phyloP scores from a whole-genome alignment of 2,329 filamentous ascomycete genomes.

The Penicillium frequentans region DNA sequence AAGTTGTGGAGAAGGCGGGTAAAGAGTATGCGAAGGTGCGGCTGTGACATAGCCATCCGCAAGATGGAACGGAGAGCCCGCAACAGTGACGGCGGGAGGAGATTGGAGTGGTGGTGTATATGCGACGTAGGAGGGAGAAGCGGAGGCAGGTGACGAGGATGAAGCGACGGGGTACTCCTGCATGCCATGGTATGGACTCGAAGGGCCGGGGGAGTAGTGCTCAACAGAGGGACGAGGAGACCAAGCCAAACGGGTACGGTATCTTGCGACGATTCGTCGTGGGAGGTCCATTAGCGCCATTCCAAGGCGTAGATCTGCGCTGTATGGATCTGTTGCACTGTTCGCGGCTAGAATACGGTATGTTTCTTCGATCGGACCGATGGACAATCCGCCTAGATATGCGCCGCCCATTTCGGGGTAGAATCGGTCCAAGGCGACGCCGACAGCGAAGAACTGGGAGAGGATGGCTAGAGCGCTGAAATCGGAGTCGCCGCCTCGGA shows the following conservation, averaged over 20 bases:
- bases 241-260: constrained; percentile 70
- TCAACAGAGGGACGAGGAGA: constrained; percentile 39
- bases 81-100: constrained; percentile 38
- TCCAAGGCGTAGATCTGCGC: constrained; percentile 61
- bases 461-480: constrained; percentile 78
- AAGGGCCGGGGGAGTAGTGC: constrained; percentile 36
- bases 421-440: constrained; percentile 81
- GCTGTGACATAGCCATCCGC: constrained; percentile 34
- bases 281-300: constrained; percentile 71
- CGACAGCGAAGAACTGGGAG: constrained; percentile 87
- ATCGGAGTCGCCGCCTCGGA: constrained; percentile 74
- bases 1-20: constrained; percentile 37
- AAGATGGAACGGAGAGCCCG: constrained; percentile 39
- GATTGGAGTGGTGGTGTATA: constrained; percentile 45
- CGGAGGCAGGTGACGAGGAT: constrained; percentile 40
- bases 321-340: constrained; percentile 59
- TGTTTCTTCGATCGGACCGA: constrained; percentile 83
- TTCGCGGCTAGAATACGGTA: constrained; percentile 70
- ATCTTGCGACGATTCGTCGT: constrained; percentile 67
- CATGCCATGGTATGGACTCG: constrained; percentile 36
- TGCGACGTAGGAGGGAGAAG: constrained; percentile 37
- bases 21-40: constrained; percentile 35
- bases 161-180: constrained; percentile 33
- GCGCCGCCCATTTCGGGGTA: constrained; percentile 89
- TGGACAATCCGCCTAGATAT: constrained; percentile 79